Conservation (phyloP, 305 asterid species). For the Plantago coronopus region DNA sequence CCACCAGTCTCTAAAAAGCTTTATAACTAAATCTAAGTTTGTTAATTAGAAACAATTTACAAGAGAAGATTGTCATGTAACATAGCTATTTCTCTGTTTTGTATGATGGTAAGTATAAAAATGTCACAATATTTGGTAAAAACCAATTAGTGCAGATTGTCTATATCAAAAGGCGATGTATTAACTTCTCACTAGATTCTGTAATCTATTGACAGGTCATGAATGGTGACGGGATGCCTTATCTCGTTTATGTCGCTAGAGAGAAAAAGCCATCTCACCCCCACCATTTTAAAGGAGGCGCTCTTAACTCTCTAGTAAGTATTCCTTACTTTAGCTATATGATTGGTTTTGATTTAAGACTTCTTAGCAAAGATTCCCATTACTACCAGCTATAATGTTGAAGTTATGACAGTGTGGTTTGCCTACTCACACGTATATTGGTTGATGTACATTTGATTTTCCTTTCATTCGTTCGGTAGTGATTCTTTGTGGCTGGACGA, state of each 20-base stretch:
- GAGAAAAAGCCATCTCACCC: constrained; percentile 49
- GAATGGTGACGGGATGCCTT: constrained; percentile 31
- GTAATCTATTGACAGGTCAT: constrained; percentile 11
- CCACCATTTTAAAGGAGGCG: constrained; percentile 69
- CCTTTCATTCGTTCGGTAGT: neutral
- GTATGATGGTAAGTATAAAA: no score
- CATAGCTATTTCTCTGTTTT: no score
- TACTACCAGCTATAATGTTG: no score
- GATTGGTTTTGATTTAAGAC: neutral
- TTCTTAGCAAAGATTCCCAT: no score
- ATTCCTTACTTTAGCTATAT: neutral
- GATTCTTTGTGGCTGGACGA: neutral
- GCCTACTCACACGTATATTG: neutral
- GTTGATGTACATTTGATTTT: neutral
- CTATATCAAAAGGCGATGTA: neutral
- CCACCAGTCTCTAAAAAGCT: no score
- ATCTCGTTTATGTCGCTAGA: constrained; percentile 51
- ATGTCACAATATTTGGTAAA: neutral
- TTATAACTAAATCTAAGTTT: no score
- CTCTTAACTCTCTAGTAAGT: constrained; percentile 40
- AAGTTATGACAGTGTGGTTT: neutral
- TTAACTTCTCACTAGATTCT: neutral
- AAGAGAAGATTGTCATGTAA: no score
- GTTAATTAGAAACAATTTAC: no score
- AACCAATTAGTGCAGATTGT: neutral